Conservation (phyloP, 2,329 filamentous ascomycete species). For the Cytospora mali region DNA sequence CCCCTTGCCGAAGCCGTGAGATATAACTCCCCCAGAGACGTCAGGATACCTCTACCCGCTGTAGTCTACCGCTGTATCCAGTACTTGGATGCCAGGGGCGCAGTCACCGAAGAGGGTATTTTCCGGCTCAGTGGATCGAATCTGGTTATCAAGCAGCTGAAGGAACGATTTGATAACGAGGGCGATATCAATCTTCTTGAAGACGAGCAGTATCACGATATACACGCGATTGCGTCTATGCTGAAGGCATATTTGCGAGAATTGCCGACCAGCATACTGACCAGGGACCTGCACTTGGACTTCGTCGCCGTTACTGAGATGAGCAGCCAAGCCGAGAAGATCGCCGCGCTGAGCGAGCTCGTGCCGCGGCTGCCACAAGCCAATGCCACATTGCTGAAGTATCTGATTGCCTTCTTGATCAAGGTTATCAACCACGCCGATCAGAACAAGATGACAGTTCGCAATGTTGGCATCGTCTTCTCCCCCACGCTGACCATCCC, state of each 20-base stretch:
- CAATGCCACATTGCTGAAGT: constrained; percentile 80
- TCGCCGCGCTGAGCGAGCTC: constrained; percentile 73
- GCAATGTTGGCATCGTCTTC: constrained; percentile 97
- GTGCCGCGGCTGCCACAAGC: constrained; percentile 78
- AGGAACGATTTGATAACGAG: constrained; percentile 91
- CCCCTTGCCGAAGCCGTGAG: constrained; percentile 84
- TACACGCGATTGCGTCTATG: constrained; percentile 92
- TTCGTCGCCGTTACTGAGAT: constrained; percentile 86
- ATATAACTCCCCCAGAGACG: constrained; percentile 72
- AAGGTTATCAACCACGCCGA: constrained; percentile 89
- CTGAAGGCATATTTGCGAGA: constrained; percentile 94
- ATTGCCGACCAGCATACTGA: constrained; percentile 87
- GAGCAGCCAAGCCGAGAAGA: constrained; percentile 72
- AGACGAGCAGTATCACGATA: constrained; percentile 87
- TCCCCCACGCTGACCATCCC: constrained; percentile 96
- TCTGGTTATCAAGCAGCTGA: constrained; percentile 85
- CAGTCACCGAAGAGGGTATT: constrained; percentile 86
- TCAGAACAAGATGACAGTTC: constrained; percentile 96
- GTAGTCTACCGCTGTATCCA: constrained; percentile 96
- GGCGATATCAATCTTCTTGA: constrained; percentile 85
- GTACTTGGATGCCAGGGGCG: constrained; percentile 83
- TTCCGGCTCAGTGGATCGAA: constrained; percentile 98
- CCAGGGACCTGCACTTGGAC: constrained; percentile 84
- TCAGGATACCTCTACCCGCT: constrained; percentile 78
- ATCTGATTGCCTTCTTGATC: constrained; percentile 85